These are phyloP conservation scores for Fusarium sp. DNA, from an alignment of 2,329 filamentous ascomycete genomes.

Conservation along the genomic window DNA sequence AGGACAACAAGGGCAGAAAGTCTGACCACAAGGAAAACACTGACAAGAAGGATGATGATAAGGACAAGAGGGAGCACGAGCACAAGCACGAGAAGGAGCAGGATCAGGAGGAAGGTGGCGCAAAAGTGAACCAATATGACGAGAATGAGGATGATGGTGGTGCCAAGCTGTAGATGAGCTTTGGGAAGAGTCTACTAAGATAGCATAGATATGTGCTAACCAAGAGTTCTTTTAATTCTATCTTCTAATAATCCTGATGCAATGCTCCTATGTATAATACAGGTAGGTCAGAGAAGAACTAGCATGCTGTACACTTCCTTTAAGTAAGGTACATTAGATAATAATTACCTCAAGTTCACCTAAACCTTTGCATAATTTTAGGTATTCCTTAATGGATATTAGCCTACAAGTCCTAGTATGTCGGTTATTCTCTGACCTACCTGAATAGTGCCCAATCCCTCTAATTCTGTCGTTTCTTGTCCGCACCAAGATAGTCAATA, in stretches of 20 bases:
- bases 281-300: no score
- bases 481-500: conserved; percentile 72
- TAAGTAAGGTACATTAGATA: no score
- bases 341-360: no score
- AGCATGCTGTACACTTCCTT: no score
- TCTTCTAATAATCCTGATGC: not conserved
- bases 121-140: not conserved
- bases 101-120: conserved; percentile 4
- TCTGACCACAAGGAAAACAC: not conserved
- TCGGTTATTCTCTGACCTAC: no score
- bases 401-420: no score
- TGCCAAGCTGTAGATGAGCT: conserved; percentile 8
- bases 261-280: not conserved
- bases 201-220: not conserved
- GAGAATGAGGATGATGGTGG: conserved; percentile 9
- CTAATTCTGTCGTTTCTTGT: conserved; percentile 55
- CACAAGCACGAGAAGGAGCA: not conserved
- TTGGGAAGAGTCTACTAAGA: not conserved
- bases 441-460: not conserved
- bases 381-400: no score
- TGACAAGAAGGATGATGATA: not conserved
- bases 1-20: not conserved
- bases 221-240: conserved; percentile 27
- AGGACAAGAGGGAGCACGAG: not conserved
- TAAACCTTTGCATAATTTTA: no score